Base-by-base conservation (phyloP, 345 rosid genomes). In the Eucalyptus tenuipes region DNA sequence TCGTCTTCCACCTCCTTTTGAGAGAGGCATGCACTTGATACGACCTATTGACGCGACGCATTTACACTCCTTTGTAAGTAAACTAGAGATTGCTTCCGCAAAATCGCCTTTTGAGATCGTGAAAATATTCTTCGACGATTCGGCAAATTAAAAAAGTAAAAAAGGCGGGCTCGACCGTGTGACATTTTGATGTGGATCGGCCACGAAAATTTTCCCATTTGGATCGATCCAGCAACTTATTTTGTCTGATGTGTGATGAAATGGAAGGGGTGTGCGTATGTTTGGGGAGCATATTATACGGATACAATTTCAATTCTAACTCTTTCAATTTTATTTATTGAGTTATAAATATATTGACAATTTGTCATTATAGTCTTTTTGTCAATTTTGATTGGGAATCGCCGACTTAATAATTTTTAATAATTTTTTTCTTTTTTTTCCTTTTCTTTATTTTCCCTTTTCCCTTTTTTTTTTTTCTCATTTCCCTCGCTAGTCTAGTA, bases 361-460 rank as follows among this genome's bases (percentile, higher is more conserved):
- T 27, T 61, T 29, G 8, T 29, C 33, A 61, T 13, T 29, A 61
- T 29, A 14, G 15, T 13, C 4, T 13, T 29, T 61, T 7, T 5
- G 18, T 4, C 33, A 29, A 29, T 27, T 13, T 61, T 29, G 71
- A 8, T 0, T 29, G 0, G 4, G n/a, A n/a, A n/a, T n/a, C n/a
- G n/a, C n/a, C n/a, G 2, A n/a, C 10, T n/a, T 0, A 0, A n/a
- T 29, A n/a, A 64, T 4, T 14, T 64, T 64, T n/a, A 14, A 13
- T 64, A 13, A 6, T 3, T 13, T 27, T 13, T 25, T 59, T 29
- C 29, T 2, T 12, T 29, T 29, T 29, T 7, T 12, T 13, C 3
- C 2, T 27, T 29, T 52, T n/a, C 0, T 29, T 61, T 29, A 7
- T 29, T 27, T 61, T 25, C 4, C 31, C 7, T 6, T 13, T 61